Evolutionary conservation across 768 basidiomycete species (phyloP).

Genomic region (Paxillus involutus): DNA sequence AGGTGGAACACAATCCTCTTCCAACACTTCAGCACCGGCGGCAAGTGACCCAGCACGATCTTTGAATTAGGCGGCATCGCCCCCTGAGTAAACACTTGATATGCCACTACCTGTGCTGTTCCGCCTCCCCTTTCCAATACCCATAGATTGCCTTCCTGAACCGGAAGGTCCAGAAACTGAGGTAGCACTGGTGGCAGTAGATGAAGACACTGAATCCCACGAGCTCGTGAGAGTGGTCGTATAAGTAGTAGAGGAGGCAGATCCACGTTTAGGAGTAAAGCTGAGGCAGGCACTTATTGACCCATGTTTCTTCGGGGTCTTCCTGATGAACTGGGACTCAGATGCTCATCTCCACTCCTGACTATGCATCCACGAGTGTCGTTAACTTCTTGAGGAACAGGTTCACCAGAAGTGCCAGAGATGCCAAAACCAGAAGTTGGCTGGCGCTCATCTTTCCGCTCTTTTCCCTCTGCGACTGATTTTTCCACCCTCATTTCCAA

Average conservation of each 20-base stretch:
- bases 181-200: slow-evolving; percentile 73
- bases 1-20: slow-evolving; percentile 77
- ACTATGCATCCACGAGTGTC: slow-evolving; percentile 45
- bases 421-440: slow-evolving; percentile 35
- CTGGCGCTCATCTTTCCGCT: slow-evolving; percentile 39
- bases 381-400: slow-evolving; percentile 35
- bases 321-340: slow-evolving; percentile 46
- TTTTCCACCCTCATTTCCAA: slow-evolving; percentile 40
- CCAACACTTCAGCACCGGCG: slow-evolving; percentile 55
- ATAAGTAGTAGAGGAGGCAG: slow-evolving; percentile 86
- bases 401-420: slow-evolving; percentile 33
- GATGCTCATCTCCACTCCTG: slow-evolving; percentile 59
- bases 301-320: slow-evolving; percentile 64
- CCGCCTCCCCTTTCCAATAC: slow-evolving; percentile 58
- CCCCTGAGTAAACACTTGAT: slow-evolving; percentile 67
- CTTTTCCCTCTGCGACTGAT: slow-evolving; percentile 43
- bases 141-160: slow-evolving; percentile 71
- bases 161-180: slow-evolving; percentile 61
- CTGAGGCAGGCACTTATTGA: slow-evolving; percentile 62
- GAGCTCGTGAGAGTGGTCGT: slow-evolving; percentile 81
- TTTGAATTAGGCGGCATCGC: slow-evolving; percentile 58
- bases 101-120: slow-evolving; percentile 88
- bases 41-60: slow-evolving; percentile 68
- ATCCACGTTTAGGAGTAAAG: slow-evolving; percentile 84
- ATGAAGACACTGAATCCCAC: slow-evolving; percentile 83